Evolutionary conservation across 2,329 filamentous ascomycete genomes (phyloP).

Genomic region (Pyrenochaeta sp.): DNA sequence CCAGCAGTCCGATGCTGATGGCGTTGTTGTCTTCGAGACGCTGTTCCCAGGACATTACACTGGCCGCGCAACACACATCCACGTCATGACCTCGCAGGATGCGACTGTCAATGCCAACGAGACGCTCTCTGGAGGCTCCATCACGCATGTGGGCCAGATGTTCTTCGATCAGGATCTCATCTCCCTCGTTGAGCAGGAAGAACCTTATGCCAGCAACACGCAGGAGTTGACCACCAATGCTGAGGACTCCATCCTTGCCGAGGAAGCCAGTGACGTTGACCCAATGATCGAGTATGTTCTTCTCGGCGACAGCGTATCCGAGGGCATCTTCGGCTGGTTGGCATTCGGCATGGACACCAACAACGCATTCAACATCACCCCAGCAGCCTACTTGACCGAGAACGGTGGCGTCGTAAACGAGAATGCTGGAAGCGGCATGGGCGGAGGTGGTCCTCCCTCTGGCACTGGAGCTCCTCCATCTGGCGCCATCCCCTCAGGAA

Average conservation of each 20-base stretch:
- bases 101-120: constrained; percentile 54
- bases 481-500: constrained; percentile 8
- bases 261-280: constrained; percentile 58
- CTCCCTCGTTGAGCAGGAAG: constrained; percentile 55
- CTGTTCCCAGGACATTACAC: constrained; percentile 55
- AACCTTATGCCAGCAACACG: constrained; percentile 54
- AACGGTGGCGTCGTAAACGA: constrained; percentile 40
- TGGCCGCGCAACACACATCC: constrained; percentile 46
- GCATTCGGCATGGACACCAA: constrained; percentile 40
- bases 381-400: constrained; percentile 33
- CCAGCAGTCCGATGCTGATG: constrained; percentile 55
- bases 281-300: constrained; percentile 66
- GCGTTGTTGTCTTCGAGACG: constrained; percentile 59
- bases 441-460: constrained; percentile 21
- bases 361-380: constrained; percentile 34
- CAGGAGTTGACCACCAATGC: constrained; percentile 58
- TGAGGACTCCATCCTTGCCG: constrained; percentile 58
- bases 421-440: constrained; percentile 23
- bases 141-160: constrained; percentile 68
- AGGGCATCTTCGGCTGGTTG: constrained; percentile 45
- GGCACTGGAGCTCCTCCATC: constrained; percentile 12
- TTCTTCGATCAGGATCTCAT: constrained; percentile 71
- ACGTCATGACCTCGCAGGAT: constrained; percentile 45
- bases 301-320: constrained; percentile 58
- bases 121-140: constrained; percentile 57